These are phyloP conservation scores for Cardamine chenopodiifolia DNA, from an alignment of 345 rosid species.

Conservation along the genomic window DNA sequence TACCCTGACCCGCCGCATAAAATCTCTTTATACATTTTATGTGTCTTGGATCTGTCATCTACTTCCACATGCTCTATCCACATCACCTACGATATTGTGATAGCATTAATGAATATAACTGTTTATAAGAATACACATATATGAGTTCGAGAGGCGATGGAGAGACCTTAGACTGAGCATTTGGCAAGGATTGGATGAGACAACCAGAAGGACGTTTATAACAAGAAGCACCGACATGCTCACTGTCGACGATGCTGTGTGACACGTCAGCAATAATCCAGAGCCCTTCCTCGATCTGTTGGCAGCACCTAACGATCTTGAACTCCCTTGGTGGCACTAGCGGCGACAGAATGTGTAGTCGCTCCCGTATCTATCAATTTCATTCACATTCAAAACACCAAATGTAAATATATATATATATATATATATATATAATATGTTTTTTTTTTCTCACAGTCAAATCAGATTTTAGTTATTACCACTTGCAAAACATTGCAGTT, in stretches of 20 bases:
- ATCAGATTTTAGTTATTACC: conserved; percentile 45
- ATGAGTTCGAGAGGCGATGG: neutral
- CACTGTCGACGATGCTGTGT: conserved; percentile 11
- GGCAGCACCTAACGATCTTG: conserved; percentile 64
- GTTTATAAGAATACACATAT: neutral
- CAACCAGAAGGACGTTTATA: conserved; percentile 90
- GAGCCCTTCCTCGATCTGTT: conserved; percentile 49
- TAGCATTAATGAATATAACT: neutral
- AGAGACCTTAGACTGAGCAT: conserved; percentile 57
- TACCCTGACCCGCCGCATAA: conserved; percentile 49
- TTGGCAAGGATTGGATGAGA: conserved; percentile 59
- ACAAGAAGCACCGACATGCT: conserved; percentile 10
- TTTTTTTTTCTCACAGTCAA: neutral
- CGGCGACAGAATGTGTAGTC: conserved; percentile 73
- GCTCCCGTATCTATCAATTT: conserved; percentile 54
- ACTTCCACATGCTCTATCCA: conserved; percentile 90
- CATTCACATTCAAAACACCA: conserved; percentile 1
- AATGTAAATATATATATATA: neutral
- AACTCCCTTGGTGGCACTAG: conserved; percentile 70
- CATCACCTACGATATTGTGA: conserved; percentile 50
- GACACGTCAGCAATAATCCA: conserved; percentile 78
- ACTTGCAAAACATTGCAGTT: conserved; percentile 54
- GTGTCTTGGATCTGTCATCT: conserved; percentile 54
- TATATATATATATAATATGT: too few species aligned
- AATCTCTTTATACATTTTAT: conserved; percentile 57